A percentile compares a stretch with the other conserved stretches of the same genome.
These are phyloP conservation scores for Penicillium fuscoglaucum DNA, from an alignment of 2,329 filamentous ascomycete species.

Conservation along the genomic window DNA sequence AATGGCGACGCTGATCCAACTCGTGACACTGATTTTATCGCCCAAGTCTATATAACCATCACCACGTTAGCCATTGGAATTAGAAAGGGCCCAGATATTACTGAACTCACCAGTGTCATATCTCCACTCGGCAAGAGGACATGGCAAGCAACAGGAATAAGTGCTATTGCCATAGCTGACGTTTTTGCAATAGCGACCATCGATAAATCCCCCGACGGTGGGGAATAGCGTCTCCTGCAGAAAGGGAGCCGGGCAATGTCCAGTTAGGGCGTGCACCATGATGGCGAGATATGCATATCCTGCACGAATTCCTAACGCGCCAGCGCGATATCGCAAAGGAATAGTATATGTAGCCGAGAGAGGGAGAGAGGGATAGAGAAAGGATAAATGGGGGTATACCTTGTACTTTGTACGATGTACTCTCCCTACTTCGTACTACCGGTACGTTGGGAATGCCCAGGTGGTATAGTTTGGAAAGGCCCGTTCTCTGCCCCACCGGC, in stretches of 20 bases:
- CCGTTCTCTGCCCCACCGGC: background rate
- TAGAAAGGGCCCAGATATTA: background rate
- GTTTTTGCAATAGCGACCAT: conserved; percentile 61
- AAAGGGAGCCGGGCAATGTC: conserved; percentile 68
- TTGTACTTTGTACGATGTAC: background rate
- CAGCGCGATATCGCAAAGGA: conserved; percentile 21
- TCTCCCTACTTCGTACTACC: background rate
- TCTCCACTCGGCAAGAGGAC: conserved; percentile 78
- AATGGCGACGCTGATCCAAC: conserved; percentile 78
- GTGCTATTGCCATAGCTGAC: conserved; percentile 46
- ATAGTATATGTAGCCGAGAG: background rate
- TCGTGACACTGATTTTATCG: conserved; percentile 64
- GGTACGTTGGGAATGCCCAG: background rate
- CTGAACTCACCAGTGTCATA: conserved; percentile 56
- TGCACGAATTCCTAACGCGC: conserved; percentile 21
- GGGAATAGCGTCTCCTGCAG: conserved; percentile 64
- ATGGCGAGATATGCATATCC: conserved; percentile 22
- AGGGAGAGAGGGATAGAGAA: background rate
- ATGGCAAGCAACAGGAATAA: conserved; percentile 80
- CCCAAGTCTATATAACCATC: conserved; percentile 45
- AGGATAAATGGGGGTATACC: background rate
- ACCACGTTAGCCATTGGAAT: conserved; percentile 11
- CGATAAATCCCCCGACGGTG: conserved; percentile 60
- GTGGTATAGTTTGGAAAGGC: background rate
- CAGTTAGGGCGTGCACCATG: conserved; percentile 35